A percentile compares a stretch with the other conserved stretches of the same genome.
These are phyloP conservation scores for Plectosphaerella cucumerina DNA, from an alignment of 2,329 filamentous ascomycete genomes.

Conservation along the genomic window DNA sequence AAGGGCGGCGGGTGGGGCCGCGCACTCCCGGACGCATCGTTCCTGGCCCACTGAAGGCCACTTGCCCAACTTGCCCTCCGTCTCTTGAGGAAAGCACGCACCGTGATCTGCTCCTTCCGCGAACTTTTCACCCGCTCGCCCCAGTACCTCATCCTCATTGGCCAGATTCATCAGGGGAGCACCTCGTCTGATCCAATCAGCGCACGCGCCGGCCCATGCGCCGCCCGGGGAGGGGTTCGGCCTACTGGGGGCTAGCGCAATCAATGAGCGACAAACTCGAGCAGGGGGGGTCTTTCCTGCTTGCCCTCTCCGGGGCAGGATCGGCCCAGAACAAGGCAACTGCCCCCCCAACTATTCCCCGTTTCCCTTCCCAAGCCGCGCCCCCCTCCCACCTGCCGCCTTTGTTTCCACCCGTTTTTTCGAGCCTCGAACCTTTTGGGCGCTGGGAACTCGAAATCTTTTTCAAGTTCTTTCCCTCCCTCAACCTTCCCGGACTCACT, in stretches of 20 bases:
- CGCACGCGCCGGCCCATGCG: background rate
- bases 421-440: constrained; percentile 20
- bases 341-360: constrained; percentile 6
- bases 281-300: background rate
- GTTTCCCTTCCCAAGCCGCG: constrained; percentile 19
- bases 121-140: background rate
- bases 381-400: constrained; percentile 16
- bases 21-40: background rate
- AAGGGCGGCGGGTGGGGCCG: background rate
- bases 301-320: background rate
- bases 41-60: background rate
- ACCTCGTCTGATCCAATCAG: background rate
- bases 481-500: background rate
- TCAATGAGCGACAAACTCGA: constrained; percentile 3
- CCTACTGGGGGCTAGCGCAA: background rate
- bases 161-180: background rate
- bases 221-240: background rate
- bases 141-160: background rate
- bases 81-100: no score
- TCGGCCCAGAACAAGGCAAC: background rate
- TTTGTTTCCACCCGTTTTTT: constrained; percentile 15
- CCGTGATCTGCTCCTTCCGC: background rate
- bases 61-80: no score
- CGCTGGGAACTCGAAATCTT: constrained; percentile 16
- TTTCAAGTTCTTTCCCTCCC: background rate